Conservation (phyloP, 768 basidiomycete species). For the Leccinellum rugosiceps region DNA sequence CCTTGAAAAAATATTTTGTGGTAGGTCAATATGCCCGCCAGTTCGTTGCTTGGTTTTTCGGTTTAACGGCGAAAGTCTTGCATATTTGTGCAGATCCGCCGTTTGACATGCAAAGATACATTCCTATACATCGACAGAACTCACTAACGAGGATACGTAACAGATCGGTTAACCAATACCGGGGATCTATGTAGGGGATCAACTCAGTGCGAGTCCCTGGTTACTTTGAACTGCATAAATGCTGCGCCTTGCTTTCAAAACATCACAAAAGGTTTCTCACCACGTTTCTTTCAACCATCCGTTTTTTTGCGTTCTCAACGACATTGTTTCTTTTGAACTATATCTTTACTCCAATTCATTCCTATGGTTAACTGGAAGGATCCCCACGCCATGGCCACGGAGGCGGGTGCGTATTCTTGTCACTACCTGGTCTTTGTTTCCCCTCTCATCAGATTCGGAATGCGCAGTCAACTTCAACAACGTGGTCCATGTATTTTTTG, state of each 20-base stretch:
- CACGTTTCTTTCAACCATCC: conserved; percentile 1
- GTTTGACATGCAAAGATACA: background rate
- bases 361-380: conserved; percentile 28
- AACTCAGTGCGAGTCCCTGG: conserved; percentile 17
- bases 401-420: conserved; percentile 22
- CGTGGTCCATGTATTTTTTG: conserved; percentile 60
- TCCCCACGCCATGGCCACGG: conserved; percentile 14
- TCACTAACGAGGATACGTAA: conserved; percentile 18
- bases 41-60: background rate
- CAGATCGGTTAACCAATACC: conserved; percentile 1
- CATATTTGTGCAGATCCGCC: background rate
- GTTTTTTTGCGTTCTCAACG: conserved; percentile 4
- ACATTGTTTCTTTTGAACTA: conserved; percentile 5
- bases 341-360: conserved; percentile 14
- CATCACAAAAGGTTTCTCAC: conserved; percentile 1
- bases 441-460: conserved; percentile 1
- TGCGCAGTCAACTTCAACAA: conserved; percentile 53
- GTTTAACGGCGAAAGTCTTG: background rate
- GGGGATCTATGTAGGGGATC: conserved; percentile 9
- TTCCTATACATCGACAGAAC: background rate
- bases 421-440: background rate
- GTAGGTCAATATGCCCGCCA: background rate
- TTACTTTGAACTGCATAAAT: conserved; percentile 25
- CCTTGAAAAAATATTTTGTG: background rate
- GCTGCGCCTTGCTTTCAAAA: conserved; percentile 1